Evolutionary conservation across 495 filamentous ascomycete genomes (phyloP).

Genomic region (Xylaria bambusicola): DNA sequence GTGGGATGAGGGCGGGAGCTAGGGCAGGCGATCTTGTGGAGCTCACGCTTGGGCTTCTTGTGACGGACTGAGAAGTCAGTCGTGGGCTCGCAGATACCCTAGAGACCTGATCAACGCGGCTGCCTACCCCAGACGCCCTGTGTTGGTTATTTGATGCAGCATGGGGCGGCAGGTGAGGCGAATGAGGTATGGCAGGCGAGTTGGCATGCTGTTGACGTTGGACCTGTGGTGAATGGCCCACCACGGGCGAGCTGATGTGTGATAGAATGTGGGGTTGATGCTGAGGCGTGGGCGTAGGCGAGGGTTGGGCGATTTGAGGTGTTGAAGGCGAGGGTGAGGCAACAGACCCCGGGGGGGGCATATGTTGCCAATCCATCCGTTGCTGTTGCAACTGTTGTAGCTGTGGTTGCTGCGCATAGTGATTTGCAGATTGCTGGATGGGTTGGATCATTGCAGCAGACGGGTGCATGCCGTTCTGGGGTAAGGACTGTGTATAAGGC

Average conservation of each 20-base stretch:
- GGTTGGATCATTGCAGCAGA: conserved; percentile 21
- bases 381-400: conserved; percentile 20
- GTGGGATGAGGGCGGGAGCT: conserved; percentile 31
- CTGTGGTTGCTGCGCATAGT: conserved; percentile 15
- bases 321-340: conserved; percentile 12
- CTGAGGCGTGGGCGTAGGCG: conserved; percentile 24
- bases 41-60: conserved; percentile 33
- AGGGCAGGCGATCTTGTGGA: conserved; percentile 36
- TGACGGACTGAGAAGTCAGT: conserved; percentile 25
- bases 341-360: conserved; percentile 7
- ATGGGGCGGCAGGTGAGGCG: conserved; percentile 26
- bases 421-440: conserved; percentile 20
- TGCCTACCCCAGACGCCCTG: conserved; percentile 20
- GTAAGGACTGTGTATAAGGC: conserved; percentile 24
- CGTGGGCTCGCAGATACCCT: conserved; percentile 32
- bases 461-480: conserved; percentile 23
- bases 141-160: conserved; percentile 21
- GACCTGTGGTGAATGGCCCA: conserved; percentile 15
- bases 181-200: conserved; percentile 35
- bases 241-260: conserved; percentile 11
- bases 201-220: conserved; percentile 27
- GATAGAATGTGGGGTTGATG: conserved; percentile 21
- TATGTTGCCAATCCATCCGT: conserved; percentile 19
- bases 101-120: conserved; percentile 24
- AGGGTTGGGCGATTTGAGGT: conserved; percentile 26